Percentiles rank a stretch among this genome's conserved stretches.
Conservation (phyloP, 305 asterid genomes). For the Fraxinus sp. region DNA sequence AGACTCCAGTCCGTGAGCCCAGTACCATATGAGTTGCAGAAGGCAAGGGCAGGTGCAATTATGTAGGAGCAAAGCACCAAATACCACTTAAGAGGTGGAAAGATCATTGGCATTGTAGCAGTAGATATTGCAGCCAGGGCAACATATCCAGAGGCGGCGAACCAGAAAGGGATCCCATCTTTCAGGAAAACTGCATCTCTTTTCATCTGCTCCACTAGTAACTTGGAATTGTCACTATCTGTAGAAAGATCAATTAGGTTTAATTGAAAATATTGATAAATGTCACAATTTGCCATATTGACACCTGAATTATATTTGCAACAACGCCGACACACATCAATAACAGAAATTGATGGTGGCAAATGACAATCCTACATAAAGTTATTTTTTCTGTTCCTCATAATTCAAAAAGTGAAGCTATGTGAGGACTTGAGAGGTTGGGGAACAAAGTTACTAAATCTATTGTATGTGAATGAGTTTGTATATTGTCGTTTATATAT, state of each 20-base stretch:
- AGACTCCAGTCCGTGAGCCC: conserved; percentile 96
- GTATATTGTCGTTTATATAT: background rate
- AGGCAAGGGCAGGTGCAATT: conserved; percentile 95
- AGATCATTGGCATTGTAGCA: conserved; percentile 70
- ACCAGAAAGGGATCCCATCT: conserved; percentile 79
- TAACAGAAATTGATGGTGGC: background rate
- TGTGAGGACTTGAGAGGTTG: background rate
- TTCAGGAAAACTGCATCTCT: conserved; percentile 66
- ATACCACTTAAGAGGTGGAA: conserved; percentile 94
- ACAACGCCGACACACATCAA: background rate
- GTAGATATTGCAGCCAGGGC: conserved; percentile 83
- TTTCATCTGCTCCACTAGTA: conserved; percentile 55
- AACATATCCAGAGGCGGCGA: conserved; percentile 86
- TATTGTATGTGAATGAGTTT: conserved; percentile 4
- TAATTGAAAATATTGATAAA: background rate
- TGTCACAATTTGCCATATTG: background rate
- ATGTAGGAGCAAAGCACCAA: conserved; percentile 83
- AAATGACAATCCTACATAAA: background rate
- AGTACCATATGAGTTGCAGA: conserved; percentile 92
- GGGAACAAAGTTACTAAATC: background rate
- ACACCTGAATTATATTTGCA: background rate
- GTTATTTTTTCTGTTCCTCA: background rate
- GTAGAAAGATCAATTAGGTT: conserved; percentile 18
- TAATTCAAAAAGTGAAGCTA: conserved; percentile 1
- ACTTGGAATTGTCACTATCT: conserved; percentile 55